Base-by-base conservation (phyloP, 208 protist species). In the Acanthamoeba polyphaga region DNA sequence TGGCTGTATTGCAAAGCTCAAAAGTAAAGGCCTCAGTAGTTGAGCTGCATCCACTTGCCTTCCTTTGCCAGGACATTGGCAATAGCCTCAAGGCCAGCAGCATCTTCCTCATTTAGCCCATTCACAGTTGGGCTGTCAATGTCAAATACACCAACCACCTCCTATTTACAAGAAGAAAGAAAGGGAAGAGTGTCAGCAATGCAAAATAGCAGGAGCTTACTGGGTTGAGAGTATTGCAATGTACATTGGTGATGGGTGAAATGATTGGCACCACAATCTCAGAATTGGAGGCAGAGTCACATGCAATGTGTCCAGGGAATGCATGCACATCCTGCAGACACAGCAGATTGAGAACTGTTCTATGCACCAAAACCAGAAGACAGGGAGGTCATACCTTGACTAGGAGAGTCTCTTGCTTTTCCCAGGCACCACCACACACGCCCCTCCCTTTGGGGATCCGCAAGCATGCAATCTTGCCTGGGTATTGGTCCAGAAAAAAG, bases 301-400 rank as follows among this genome's bases (percentile, higher is more conserved):
- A 99, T n/a, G 98, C 98, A 90, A 99, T 99, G 97, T 99, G 99
- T 10, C 98, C 98, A n/a, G 97, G 95, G 93, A 99, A 99, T 64
- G 95, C 95, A 91, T 99, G 98, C 46, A 99, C 98, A 95, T 99
- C 96, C 38, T 87, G 29, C 51, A 96, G 19, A 46, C 49, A 34
- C 10, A 17, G 8, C 9, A 27, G 64, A 72, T 72, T 2, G 66
- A 4, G 66, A 29, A 72, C 10, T 72, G 17, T 49, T 1, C 2
- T 49, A 49, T 49, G 38, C 38, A 1, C 38, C 43, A 1, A 49
- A 68, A n/a, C 10, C 62, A 68, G 27, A 64, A 64, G 17, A 93
- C 17, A n/a, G 43, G 62, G 29, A 24, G 12, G 12, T 15, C 49
- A 68, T 64, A 24, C 78, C 5, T 72, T 6, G 70, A 99, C 97